phyloP scores from a whole-genome alignment of 768 basidiomycete genomes.

The Coprinopsis marcescibilis region DNA sequence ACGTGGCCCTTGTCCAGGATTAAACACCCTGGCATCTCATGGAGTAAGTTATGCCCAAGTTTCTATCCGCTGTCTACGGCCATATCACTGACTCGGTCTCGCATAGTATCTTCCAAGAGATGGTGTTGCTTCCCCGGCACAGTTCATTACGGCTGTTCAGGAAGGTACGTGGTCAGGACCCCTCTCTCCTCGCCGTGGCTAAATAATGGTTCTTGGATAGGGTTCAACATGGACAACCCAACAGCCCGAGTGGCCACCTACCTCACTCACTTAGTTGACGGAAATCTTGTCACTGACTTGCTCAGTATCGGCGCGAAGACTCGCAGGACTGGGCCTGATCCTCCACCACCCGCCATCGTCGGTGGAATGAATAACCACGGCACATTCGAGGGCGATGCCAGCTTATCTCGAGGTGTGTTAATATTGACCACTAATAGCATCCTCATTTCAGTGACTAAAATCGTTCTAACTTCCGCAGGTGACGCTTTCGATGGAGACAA shows the following conservation, averaged over 20 bases:
- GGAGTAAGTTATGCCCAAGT: slow-evolving; percentile 9
- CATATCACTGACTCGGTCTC: neutral
- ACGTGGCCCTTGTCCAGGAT: slow-evolving; percentile 16
- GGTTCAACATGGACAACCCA: slow-evolving; percentile 9
- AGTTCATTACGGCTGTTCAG: slow-evolving; percentile 12
- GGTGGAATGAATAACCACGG: slow-evolving; percentile 9
- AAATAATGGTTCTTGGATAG: neutral
- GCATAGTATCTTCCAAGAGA: slow-evolving; percentile 10
- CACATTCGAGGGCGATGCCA: slow-evolving; percentile 8
- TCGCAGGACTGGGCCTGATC: too few relatives aligned
- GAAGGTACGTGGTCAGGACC: slow-evolving; percentile 4
- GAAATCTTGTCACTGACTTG: too few relatives aligned
- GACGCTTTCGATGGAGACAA: slow-evolving; percentile 6
- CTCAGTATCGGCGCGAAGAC: too few relatives aligned
- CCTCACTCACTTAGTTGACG: slow-evolving; percentile 5
- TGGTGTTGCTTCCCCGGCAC: slow-evolving; percentile 10
- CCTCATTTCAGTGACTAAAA: too few relatives aligned
- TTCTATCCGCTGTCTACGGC: neutral
- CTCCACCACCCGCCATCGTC: slow-evolving; percentile 5
- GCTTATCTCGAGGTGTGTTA: slow-evolving; percentile 8
- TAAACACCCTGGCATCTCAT: slow-evolving; percentile 17
- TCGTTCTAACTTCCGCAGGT: too few relatives aligned
- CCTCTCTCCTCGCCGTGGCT: neutral
- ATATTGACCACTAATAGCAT: too few relatives aligned
- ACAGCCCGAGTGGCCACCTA: slow-evolving; percentile 3